Conservation (phyloP, 2,329 filamentous ascomycete species). For the Cytospora chrysosperma region DNA sequence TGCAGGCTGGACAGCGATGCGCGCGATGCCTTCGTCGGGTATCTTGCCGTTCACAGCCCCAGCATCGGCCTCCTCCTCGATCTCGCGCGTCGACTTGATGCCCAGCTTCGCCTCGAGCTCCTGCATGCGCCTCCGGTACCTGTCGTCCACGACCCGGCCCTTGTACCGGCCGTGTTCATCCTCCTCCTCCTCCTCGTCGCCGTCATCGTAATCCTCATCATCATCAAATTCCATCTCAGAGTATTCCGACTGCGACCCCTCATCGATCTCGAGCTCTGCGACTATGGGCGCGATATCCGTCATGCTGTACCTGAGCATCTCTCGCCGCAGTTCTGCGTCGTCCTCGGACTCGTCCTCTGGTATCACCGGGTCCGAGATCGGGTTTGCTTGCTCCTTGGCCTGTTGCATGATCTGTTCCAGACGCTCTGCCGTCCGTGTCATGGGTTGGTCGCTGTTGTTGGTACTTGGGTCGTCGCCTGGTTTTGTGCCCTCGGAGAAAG, state of each 20-base stretch:
- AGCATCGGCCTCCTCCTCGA: conserved; percentile 33
- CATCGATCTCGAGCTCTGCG: conserved; percentile 83
- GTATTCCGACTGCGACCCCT: conserved; percentile 44
- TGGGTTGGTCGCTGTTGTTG: conserved; percentile 29
- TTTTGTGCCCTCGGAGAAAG: conserved; percentile 63
- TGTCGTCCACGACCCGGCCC: conserved; percentile 64
- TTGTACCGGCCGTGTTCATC: conserved; percentile 76
- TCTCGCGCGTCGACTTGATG: conserved; percentile 49
- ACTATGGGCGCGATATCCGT: conserved; percentile 89
- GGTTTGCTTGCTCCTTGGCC: conserved; percentile 54
- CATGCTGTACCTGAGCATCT: conserved; percentile 90
- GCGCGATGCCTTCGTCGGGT: conserved; percentile 53
- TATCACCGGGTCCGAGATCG: conserved; percentile 51
- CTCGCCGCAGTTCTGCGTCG: conserved; percentile 74
- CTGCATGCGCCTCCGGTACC: conserved; percentile 79
- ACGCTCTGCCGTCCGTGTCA: conserved; percentile 44
- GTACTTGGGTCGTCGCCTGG: conserved; percentile 33
- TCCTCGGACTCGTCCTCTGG: conserved; percentile 76
- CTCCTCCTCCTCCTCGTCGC: conserved; percentile 58
- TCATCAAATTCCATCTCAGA: conserved; percentile 42
- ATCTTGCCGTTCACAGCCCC: background rate
- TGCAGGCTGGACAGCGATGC: conserved; percentile 48
- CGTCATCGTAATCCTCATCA: conserved; percentile 49
- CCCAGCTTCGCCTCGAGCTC: conserved; percentile 76
- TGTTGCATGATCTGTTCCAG: conserved; percentile 57